Evolutionary conservation across 140 eudicot genomes (phyloP).

Genomic region (Ambrosia hybrid): DNA sequence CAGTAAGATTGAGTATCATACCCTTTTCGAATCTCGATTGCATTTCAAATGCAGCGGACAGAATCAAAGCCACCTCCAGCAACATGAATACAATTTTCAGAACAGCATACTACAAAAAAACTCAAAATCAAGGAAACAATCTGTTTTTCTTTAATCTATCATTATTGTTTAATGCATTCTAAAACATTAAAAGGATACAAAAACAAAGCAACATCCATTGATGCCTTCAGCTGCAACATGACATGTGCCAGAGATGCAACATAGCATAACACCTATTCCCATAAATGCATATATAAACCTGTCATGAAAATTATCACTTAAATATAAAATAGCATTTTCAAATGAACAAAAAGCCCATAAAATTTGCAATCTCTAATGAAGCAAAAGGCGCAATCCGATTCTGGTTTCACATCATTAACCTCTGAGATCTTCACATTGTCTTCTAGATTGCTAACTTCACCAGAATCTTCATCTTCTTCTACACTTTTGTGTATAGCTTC

Average conservation of each 20-base stretch:
- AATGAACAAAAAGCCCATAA: background rate
- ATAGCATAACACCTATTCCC: slow-evolving; percentile 65
- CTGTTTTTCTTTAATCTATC: background rate
- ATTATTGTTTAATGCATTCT: background rate
- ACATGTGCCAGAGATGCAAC: slow-evolving; percentile 64
- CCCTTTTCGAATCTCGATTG: slow-evolving; percentile 77
- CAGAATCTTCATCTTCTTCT: background rate
- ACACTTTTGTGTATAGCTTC: slow-evolving; percentile 2
- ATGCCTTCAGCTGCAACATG: slow-evolving; percentile 81
- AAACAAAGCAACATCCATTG: slow-evolving; percentile 79
- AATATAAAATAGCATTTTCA: background rate
- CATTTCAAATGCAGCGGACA: slow-evolving; percentile 75
- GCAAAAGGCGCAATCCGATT: background rate
- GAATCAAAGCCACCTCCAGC: slow-evolving; percentile 59
- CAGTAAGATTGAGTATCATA: slow-evolving; percentile 23
- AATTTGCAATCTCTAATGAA: no score
- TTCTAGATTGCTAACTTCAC: background rate
- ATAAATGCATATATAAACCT: slow-evolving; percentile 86
- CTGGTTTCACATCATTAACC: background rate
- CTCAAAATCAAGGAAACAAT: background rate
- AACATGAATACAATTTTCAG: slow-evolving; percentile 49
- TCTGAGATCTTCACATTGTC: background rate
- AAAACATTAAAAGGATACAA: slow-evolving; percentile 65
- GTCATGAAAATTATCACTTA: slow-evolving; percentile 27
- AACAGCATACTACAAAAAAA: slow-evolving; percentile 51